Evolutionary conservation across 1,139 yeast genomes (phyloP), one percentile per base, ranked within the genome.

Genomic region (Ashbya aceris): DNA sequence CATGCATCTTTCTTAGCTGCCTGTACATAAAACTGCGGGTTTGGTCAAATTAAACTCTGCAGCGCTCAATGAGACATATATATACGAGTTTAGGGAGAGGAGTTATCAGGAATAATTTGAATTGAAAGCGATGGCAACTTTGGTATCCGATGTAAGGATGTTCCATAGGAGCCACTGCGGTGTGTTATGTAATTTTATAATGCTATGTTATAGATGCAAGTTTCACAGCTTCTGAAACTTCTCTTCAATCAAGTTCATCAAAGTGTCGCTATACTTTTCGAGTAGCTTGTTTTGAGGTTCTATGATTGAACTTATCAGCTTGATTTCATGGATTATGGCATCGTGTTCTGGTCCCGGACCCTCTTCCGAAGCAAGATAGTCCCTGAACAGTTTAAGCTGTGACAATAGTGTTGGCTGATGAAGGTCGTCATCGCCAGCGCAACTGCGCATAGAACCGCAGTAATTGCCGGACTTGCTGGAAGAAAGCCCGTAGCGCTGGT

Each of bases 1-100:
- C 73, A 55, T 85, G 93, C 97, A 89, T 89, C 40, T 61, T 73
- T 54, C 84, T 60, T 9, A 44, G 36, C 41, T 44, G 50, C 39
- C 46, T 48, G 14, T 46, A 40, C 48, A 50, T 47, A 28, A 20
- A 13, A 8, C 31, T 35, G 7, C 20, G 11, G 27, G 5, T 17
- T 17, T 6, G 23, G 23, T 17, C n/a, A n/a, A n/a, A n/a, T n/a
- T n/a, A 6, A 17, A 6, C 23, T 17, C 6, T 17, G 23, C 23
- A 17, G 23, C 23, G 6, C 6, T 3, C 6, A 12, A 11, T n/a
- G 14, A 32, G 10, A 9, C 23, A 32, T 10, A 6, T n/a, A 32
- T 12, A 10, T 32, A 5, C 10, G 6, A n/a, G 17, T n/a, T n/a
- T 17, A 17, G 6, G 23, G 23, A 17, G 23, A 3, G 23, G 6